phyloP scores from a whole-genome alignment of 1,284 basidiomycete genomes.

The Sporisorium iseilematis-ciliati region DNA sequence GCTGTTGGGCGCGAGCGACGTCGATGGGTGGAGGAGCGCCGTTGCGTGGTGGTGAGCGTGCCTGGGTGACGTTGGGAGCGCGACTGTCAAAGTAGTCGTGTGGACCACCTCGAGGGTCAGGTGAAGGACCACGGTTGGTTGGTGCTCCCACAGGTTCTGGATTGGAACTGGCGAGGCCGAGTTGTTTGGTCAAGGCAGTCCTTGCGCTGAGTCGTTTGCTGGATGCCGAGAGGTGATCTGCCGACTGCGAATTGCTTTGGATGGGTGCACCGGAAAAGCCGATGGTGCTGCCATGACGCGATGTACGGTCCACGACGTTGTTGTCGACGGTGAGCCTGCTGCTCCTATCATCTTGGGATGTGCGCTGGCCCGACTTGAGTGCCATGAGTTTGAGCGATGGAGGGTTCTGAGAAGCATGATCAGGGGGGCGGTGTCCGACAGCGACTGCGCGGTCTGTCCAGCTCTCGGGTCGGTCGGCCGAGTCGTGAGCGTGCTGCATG shows the following conservation, averaged over 20 bases:
- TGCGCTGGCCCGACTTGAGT: constrained; percentile 52
- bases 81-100: constrained; percentile 36
- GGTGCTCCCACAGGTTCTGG: constrained; percentile 11
- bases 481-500: constrained; percentile 4
- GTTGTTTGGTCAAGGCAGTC: constrained; percentile 54
- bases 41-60: constrained; percentile 19
- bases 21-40: constrained; percentile 40
- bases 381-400: constrained; percentile 62
- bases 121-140: constrained; percentile 8
- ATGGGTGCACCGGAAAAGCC: constrained; percentile 35
- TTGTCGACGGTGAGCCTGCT: constrained; percentile 35
- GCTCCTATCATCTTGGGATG: constrained; percentile 27
- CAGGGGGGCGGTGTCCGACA: constrained; percentile 61
- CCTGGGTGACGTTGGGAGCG: constrained; percentile 20
- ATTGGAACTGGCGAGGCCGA: constrained; percentile 47
- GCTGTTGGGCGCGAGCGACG: constrained; percentile 33
- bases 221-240: constrained; percentile 4
- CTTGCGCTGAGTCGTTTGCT: constrained; percentile 41
- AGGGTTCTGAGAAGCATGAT: constrained; percentile 63
- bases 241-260: constrained; percentile 5
- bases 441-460: constrained; percentile 61
- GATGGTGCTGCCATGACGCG: constrained; percentile 57
- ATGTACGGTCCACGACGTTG: constrained; percentile 46
- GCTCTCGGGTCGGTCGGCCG: constrained; percentile 36
- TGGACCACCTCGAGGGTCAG: constrained; percentile 12